A percentile compares a stretch with the other conserved stretches of the same genome.
phyloP scores from a whole-genome alignment of 805 yeast genomes.

The Babjeviella inositovora region DNA sequence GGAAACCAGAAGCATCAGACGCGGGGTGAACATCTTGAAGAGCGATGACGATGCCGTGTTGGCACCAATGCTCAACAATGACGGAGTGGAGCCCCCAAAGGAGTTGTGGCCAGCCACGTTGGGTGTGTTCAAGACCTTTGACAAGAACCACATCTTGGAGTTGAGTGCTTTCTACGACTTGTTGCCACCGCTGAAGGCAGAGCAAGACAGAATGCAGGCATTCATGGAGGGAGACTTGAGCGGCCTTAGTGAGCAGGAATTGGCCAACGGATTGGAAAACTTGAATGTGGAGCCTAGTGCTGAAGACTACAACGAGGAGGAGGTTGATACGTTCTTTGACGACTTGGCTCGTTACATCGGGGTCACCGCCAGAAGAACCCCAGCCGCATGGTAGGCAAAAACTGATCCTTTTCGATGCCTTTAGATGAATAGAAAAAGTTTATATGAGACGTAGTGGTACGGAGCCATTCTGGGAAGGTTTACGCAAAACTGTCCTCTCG shows the following conservation, averaged over 20 bases:
- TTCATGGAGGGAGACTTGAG: slow-evolving; percentile 32
- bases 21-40: slow-evolving; percentile 50
- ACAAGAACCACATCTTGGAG: slow-evolving; percentile 26
- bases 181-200: slow-evolving; percentile 45
- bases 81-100: slow-evolving; percentile 51
- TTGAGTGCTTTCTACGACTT: slow-evolving; percentile 65
- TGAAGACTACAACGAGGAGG: slow-evolving; percentile 23
- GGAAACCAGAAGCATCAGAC: slow-evolving; percentile 62
- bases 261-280: slow-evolving; percentile 7
- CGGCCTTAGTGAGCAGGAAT: slow-evolving; percentile 16
- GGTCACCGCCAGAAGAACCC: slow-evolving; percentile 32
- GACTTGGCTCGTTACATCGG: slow-evolving; percentile 61
- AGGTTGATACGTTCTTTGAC: slow-evolving; percentile 36
- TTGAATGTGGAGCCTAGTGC: slow-evolving; percentile 6
- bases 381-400: slow-evolving; percentile 26
- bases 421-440: too few species aligned
- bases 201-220: slow-evolving; percentile 32
- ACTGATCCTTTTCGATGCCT: too few species aligned
- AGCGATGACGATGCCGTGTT: slow-evolving; percentile 20
- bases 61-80: slow-evolving; percentile 66
- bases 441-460: too few species aligned
- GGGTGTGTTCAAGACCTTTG: slow-evolving; percentile 29
- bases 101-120: slow-evolving; percentile 42
- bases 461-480: too few species aligned
- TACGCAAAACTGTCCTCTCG: too few species aligned